These are phyloP conservation scores for Phytophthora vignae DNA, from an alignment of 352 stramenopile genomes.

Conservation along the genomic window DNA sequence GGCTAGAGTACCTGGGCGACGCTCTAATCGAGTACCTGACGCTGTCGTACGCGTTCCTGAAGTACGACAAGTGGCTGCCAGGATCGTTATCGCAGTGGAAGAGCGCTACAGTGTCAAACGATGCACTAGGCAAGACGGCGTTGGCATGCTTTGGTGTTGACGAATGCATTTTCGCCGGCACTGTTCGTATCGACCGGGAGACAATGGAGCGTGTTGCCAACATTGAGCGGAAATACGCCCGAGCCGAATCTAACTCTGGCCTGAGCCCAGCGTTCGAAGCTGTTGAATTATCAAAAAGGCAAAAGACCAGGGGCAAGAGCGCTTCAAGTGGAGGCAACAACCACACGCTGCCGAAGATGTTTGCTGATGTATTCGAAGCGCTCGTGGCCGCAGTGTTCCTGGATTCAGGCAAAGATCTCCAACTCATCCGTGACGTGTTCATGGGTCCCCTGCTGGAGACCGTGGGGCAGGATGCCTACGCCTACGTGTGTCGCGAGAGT, in stretches of 20 bases:
- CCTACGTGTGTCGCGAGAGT: conserved; percentile 80
- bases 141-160: conserved; percentile 83
- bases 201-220: conserved; percentile 57
- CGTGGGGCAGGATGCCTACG: conserved; percentile 75
- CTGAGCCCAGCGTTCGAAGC: conserved; percentile 38
- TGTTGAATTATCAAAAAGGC: conserved; percentile 28
- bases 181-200: conserved; percentile 74
- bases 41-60: conserved; percentile 82
- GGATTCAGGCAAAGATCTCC: conserved; percentile 76
- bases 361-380: conserved; percentile 89
- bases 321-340: conserved; percentile 31
- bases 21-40: conserved; percentile 92
- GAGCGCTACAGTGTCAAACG: conserved; percentile 86
- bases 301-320: conserved; percentile 25
- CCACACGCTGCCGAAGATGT: conserved; percentile 81
- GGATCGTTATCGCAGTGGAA: conserved; percentile 87
- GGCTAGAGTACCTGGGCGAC: conserved; percentile 90
- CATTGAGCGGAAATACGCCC: conserved; percentile 63
- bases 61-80: conserved; percentile 77
- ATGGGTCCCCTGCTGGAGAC: conserved; percentile 76
- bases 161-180: conserved; percentile 75
- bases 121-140: conserved; percentile 85
- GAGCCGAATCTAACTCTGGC: conserved; percentile 26
- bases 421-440: conserved; percentile 84
- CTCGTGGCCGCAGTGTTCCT: conserved; percentile 89